Percentiles rank a stretch among this genome's conserved stretches.
Evolutionary conservation across 2,329 filamentous ascomycete species (phyloP).

Genomic region (Boeremia exigua): DNA sequence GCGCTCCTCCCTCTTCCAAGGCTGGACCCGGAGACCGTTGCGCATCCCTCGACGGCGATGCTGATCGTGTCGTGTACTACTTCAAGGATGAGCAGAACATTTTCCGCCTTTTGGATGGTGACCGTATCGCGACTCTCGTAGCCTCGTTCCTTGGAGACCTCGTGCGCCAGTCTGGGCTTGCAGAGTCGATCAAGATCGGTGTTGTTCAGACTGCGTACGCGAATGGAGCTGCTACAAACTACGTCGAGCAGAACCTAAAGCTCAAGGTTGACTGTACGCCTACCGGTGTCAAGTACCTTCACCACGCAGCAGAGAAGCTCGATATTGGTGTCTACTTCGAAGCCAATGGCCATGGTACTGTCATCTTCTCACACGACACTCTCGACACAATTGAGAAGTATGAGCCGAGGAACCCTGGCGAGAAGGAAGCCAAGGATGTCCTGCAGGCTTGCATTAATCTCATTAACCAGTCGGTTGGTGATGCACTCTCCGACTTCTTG

Average conservation of each 20-base stretch:
- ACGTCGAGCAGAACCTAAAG: conserved; percentile 85
- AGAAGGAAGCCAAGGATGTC: conserved; percentile 86
- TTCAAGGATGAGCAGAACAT: conserved; percentile 81
- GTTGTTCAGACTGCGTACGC: conserved; percentile 98
- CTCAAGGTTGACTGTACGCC: conserved; percentile 92
- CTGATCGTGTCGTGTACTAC: conserved; percentile 95
- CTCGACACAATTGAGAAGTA: conserved; percentile 78
- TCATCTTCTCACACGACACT: conserved; percentile 89
- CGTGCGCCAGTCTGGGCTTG: conserved; percentile 77
- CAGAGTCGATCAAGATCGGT: conserved; percentile 83
- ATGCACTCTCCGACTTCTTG: conserved; percentile 93
- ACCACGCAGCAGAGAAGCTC: conserved; percentile 94
- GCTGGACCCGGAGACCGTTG: conserved; percentile 77
- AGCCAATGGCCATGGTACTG: conserved; percentile 96
- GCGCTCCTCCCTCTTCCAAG: conserved; percentile 82
- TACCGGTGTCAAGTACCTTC: conserved; percentile 96
- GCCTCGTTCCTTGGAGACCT: conserved; percentile 94
- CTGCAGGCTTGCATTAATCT: conserved; percentile 84
- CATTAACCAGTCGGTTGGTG: conserved; percentile 97
- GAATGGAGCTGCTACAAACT: conserved; percentile 92
- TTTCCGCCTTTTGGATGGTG: conserved; percentile 93
- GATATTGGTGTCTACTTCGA: conserved; percentile 99
- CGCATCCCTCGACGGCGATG: conserved; percentile 93
- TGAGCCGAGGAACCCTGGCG: conserved; percentile 86
- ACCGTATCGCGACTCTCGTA: conserved; percentile 93